Percentiles rank a stretch among this genome's conserved stretches.
Evolutionary conservation across 441 rosid genomes (phyloP).

Genomic region (Adansonia madagascariensis): DNA sequence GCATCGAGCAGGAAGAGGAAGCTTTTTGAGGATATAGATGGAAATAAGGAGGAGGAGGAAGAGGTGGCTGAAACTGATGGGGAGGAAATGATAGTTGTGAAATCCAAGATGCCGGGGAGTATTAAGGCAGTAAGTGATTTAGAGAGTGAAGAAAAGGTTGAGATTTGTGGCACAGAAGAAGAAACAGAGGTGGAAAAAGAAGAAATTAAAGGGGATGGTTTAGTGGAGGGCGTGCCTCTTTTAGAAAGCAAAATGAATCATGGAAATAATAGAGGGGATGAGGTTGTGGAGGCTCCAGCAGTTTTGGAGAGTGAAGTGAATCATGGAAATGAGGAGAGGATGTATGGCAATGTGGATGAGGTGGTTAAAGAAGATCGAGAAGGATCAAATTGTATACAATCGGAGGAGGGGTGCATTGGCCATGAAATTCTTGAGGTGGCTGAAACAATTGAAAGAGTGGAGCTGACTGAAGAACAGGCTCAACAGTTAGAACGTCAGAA

Average conservation of each 20-base stretch:
- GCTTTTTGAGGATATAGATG: slow-evolving; percentile 46
- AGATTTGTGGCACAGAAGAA: slow-evolving; percentile 36
- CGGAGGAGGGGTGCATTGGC: slow-evolving; percentile 33
- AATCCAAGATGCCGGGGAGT: slow-evolving; percentile 40
- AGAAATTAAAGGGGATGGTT: slow-evolving; percentile 20
- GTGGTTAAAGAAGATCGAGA: slow-evolving; percentile 37
- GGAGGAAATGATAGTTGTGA: slow-evolving; percentile 31
- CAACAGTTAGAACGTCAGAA: slow-evolving; percentile 35
- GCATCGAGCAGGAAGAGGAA: slow-evolving; percentile 44
- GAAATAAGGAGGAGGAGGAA: slow-evolving; percentile 27
- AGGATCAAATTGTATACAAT: slow-evolving; percentile 33
- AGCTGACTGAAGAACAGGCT: slow-evolving; percentile 32
- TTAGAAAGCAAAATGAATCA: slow-evolving; percentile 24
- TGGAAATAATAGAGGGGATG: slow-evolving; percentile 28
- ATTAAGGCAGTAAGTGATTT: slow-evolving; percentile 42
- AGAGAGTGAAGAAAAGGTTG: slow-evolving; percentile 36
- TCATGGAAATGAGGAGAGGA: slow-evolving; percentile 29
- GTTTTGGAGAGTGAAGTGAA: slow-evolving; percentile 26
- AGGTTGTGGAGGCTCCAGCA: slow-evolving; percentile 27
- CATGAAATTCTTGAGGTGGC: slow-evolving; percentile 36
- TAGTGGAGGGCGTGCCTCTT: slow-evolving; percentile 33
- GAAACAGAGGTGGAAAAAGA: slow-evolving; percentile 39
- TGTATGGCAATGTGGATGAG: slow-evolving; percentile 28
- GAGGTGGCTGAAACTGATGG: slow-evolving; percentile 19
- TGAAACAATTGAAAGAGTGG: slow-evolving; percentile 29